phyloP scores from a whole-genome alignment of 163 green algal species.

The Scenedesmus sp. region DNA sequence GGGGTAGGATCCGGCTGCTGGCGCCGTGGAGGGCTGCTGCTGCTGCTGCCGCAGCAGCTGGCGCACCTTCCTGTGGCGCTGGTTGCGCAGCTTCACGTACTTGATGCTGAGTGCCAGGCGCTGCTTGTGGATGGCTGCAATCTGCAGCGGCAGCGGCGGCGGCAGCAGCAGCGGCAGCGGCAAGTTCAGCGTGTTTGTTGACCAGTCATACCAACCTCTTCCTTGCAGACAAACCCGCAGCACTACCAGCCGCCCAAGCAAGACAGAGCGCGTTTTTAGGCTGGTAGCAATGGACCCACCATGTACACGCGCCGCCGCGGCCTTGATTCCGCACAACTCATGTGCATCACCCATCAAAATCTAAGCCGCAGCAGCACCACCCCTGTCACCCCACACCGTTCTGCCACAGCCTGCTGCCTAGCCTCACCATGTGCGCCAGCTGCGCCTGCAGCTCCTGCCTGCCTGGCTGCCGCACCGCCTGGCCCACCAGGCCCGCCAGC shows the following conservation, averaged over 20 bases:
- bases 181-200: not conserved
- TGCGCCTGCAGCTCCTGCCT: not conserved
- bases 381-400: not conserved
- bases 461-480: not conserved
- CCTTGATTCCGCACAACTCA: not conserved
- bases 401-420: not conserved
- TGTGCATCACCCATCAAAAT: not conserved
- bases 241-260: not conserved
- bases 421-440: constrained; percentile 24
- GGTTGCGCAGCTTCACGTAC: constrained; percentile 34
- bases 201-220: not conserved
- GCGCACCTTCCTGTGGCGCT: not conserved
- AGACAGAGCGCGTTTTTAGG: not conserved
- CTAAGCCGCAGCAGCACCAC: no score
- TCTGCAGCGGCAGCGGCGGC: constrained; percentile 28
- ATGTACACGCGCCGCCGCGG: not conserved
- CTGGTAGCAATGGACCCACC: not conserved
- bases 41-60: not conserved
- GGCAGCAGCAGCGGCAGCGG: not conserved
- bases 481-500: constrained; percentile 13
- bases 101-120: not conserved
- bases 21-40: not conserved
- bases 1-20: not conserved
- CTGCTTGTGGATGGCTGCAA: constrained; percentile 27
- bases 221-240: not conserved